Evolutionary conservation across 805 yeast genomes (phyloP).

Genomic region (Candida orba): DNA sequence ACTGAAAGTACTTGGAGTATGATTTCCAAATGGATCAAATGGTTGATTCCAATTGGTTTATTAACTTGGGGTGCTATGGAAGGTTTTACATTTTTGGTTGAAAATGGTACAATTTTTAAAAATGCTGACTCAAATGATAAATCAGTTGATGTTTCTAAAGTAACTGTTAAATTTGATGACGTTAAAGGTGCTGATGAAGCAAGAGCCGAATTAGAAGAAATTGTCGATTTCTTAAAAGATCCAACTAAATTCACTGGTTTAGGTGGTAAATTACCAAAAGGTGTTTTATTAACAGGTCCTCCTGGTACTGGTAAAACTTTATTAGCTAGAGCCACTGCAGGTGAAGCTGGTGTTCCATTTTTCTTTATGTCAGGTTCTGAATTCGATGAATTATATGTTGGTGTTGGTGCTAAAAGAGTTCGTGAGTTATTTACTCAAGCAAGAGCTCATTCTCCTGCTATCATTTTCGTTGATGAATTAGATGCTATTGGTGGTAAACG

Average conservation of each 20-base stretch:
- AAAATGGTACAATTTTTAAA: conserved; percentile 75
- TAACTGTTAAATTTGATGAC: conserved; percentile 83
- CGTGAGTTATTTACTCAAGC: conserved; percentile 93
- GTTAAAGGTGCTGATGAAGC: conserved; percentile 99
- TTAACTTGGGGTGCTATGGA: conserved; percentile 75
- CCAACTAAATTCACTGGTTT: conserved; percentile 94
- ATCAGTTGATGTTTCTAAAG: conserved; percentile 74
- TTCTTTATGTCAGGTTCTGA: conserved; percentile 98
- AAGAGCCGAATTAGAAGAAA: conserved; percentile 91
- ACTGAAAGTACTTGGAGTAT: conserved; percentile 77
- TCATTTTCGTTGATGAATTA: conserved; percentile 92
- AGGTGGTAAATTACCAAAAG: conserved; percentile 97
- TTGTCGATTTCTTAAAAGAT: conserved; percentile 94
- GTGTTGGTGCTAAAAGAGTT: conserved; percentile 97
- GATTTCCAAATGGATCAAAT: conserved; percentile 79
- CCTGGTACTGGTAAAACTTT: conserved; percentile 99
- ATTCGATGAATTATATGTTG: conserved; percentile 95
- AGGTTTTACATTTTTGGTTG: conserved; percentile 72
- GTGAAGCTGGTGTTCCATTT: conserved; percentile 98
- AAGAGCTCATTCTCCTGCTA: conserved; percentile 91
- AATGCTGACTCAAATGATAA: conserved; percentile 66
- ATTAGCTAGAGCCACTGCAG: conserved; percentile 96
- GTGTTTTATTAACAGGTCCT: conserved; percentile 94
- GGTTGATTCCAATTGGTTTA: conserved; percentile 77
- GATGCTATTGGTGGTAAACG: conserved; percentile 99